Evolutionary conservation across 306 rosid genomes (phyloP), one percentile per base, ranked within the genome.

Genomic region (Abrus precatorius): DNA sequence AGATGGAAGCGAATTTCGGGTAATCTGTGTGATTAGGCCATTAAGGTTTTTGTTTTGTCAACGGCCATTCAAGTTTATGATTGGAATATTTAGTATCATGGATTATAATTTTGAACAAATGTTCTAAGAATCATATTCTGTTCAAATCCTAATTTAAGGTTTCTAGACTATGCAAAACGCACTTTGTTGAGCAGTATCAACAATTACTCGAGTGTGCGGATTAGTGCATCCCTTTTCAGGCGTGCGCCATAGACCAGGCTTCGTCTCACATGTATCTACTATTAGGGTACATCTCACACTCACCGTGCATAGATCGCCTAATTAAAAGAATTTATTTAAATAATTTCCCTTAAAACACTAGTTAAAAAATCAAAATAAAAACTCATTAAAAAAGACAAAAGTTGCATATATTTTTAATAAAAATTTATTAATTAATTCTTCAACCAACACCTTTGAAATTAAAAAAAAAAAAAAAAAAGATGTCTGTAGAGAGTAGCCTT

Each of bases 401-500:
- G 20, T 20, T 20, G 20, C 20, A 20, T 20, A 20, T 20, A 20
- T 20, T 20, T 20, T 20, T 20, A 20, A 20, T 20, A 20, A 20
- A 20, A 20, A 20, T 20, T 20, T 20, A 20, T 20, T 20, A 20
- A 20, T 20, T 20, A 20, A 20, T 20, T 20, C 20, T 20, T 20
- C 20, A 20, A 20, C 20, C 20, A 20, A 20, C 20, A 20, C 20
- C 20, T 20, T 20, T 0, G 20, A 20, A n/a, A n/a, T n/a, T n/a
- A n/a, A n/a, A n/a, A n/a, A n/a, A n/a, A 20, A 20, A 20, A 20
- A 20, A 20, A 20, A 20, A 20, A 20, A 20, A 20, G 20, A 20
- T 20, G 20, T 20, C 20, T 20, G 20, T 1, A 62, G 34, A 63
- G 63, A 76, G 1, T 73, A 73, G 50, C 75, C 63, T 81, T 33